A percentile compares a stretch with the other conserved stretches of the same genome.
These are phyloP conservation scores for Solanum chacoense DNA, from an alignment of 305 asterid genomes.

Conservation along the genomic window DNA sequence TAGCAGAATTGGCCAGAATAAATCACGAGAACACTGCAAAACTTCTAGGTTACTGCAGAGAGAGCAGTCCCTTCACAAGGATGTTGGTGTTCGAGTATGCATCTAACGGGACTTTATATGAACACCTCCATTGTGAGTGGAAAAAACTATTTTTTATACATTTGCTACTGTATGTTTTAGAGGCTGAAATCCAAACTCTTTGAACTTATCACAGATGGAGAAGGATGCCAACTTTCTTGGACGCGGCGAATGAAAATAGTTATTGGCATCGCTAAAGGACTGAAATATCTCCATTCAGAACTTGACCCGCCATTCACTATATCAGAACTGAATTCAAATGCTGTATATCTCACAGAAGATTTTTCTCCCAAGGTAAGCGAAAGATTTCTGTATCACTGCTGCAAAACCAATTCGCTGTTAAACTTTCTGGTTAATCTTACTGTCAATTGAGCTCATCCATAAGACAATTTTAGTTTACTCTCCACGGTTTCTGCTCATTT, in stretches of 20 bases:
- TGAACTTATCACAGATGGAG: conserved; percentile 54
- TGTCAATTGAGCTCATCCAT: background rate
- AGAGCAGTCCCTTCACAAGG: conserved; percentile 73
- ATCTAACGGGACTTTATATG: conserved; percentile 85
- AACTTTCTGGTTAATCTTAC: background rate
- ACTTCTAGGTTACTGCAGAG: conserved; percentile 82
- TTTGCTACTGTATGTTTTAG: background rate
- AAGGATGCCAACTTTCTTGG: conserved; percentile 93
- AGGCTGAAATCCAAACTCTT: conserved; percentile 6
- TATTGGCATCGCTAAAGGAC: conserved; percentile 82
- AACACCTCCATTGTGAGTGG: conserved; percentile 84
- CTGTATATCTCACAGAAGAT: conserved; percentile 90
- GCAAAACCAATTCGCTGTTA: background rate
- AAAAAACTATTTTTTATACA: background rate
- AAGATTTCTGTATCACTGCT: background rate
- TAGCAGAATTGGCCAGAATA: conserved; percentile 78
- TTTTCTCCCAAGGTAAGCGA: conserved; percentile 79
- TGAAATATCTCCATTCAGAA: conserved; percentile 80
- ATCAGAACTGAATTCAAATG: conserved; percentile 67
- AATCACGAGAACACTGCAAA: conserved; percentile 67
- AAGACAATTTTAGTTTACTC: background rate
- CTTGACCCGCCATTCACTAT: conserved; percentile 81
- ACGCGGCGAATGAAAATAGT: conserved; percentile 80
- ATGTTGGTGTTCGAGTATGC: conserved; percentile 96
- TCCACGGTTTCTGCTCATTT: background rate